phyloP scores from a whole-genome alignment of 768 basidiomycete genomes.

The Mycena olivaceomarginata region DNA sequence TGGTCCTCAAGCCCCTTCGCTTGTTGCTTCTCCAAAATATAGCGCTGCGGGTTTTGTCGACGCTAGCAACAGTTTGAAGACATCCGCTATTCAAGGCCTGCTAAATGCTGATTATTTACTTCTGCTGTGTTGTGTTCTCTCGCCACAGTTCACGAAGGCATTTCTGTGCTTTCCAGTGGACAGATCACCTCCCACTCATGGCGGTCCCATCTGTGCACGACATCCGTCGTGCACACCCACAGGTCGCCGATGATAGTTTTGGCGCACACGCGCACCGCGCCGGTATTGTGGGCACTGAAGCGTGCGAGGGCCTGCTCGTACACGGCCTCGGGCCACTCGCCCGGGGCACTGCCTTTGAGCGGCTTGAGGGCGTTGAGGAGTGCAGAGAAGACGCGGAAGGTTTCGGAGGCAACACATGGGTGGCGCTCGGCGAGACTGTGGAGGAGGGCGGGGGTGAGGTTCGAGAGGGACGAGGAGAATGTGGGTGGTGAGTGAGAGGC shows the following conservation, averaged over 20 bases:
- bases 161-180: constrained; percentile 38
- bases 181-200: constrained; percentile 91
- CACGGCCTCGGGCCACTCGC: constrained; percentile 82
- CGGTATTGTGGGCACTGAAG: constrained; percentile 89
- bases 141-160: no score
- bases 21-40: no score
- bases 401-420: constrained; percentile 91
- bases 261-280: constrained; percentile 89
- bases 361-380: constrained; percentile 87
- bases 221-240: constrained; percentile 90
- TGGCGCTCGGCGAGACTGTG: constrained; percentile 87
- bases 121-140: no score
- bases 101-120: no score
- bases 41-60: no score
- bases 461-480: constrained; percentile 77
- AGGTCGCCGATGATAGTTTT: constrained; percentile 91
- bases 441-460: constrained; percentile 84
- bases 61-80: no score
- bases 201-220: constrained; percentile 75
- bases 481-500: constrained; percentile 76
- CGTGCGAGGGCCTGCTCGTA: constrained; percentile 82
- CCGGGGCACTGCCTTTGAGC: constrained; percentile 61
- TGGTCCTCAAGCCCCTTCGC: no score
- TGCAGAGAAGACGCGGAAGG: constrained; percentile 91
- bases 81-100: no score